Conservation (phyloP, 352 stramenopile species). For the Albugo candida region DNA sequence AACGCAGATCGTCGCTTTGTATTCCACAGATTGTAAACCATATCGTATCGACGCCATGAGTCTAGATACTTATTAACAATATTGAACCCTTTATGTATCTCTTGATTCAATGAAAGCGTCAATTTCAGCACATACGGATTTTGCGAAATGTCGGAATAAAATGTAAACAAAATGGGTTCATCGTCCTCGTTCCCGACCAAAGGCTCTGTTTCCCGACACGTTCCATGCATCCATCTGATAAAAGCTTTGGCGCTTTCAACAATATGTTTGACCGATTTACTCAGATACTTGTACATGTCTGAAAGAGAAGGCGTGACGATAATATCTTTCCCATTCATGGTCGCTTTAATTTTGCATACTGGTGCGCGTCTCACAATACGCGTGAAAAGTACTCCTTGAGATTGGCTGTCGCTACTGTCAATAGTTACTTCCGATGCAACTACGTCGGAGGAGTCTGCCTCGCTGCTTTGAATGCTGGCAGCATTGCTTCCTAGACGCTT, state of each 20-base stretch:
- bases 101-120: conserved; percentile 83
- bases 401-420: neutral
- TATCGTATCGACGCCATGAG: conserved; percentile 87
- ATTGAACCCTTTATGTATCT: conserved; percentile 88
- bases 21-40: conserved; percentile 90
- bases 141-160: conserved; percentile 90
- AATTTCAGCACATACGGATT: conserved; percentile 93
- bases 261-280: conserved; percentile 87
- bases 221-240: conserved; percentile 90
- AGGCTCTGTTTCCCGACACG: conserved; percentile 80
- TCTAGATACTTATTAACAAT: conserved; percentile 90
- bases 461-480: neutral
- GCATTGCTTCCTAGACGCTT: no score
- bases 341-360: conserved; percentile 86
- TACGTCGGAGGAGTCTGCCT: neutral
- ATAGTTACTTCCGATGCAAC: neutral
- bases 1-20: conserved; percentile 76
- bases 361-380: conserved; percentile 35
- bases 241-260: conserved; percentile 89
- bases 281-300: conserved; percentile 93
- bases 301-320: conserved; percentile 85
- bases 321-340: conserved; percentile 90
- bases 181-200: conserved; percentile 84
- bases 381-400: neutral
- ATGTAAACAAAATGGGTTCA: conserved; percentile 86